Base-by-base conservation (phyloP, 1,139 yeast species). In the Geotrichum macrosporum region DNA sequence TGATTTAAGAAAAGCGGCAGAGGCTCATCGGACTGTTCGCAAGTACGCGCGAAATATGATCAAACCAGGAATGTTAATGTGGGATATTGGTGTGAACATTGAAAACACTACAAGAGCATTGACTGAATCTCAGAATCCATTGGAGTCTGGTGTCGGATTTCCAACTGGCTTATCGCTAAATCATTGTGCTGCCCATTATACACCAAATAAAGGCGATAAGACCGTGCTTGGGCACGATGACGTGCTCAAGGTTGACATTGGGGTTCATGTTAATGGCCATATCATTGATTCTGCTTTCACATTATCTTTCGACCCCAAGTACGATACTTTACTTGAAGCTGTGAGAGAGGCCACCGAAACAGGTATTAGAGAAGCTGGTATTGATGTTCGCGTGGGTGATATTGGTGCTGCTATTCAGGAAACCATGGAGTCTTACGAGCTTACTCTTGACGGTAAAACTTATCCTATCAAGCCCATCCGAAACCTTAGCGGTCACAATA, bases 281-380 rank as follows among this genome's bases (percentile, higher is more conserved):
- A 92, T 92, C 57, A 80, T 92, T 54, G 98, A 92, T 63, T 85
- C 94, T 53, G 98, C 98, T 1, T 92, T 87, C 70, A 92, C 98
- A 1, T 78, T 85, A 66, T 76, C 96, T 0, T 87, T 89, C 66
- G 86, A 87, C 59, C 83, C 81, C 42, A 83, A 80, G 63, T 92
- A 88, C 69, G 95, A 88, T 64, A 75, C 74, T 19, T 72, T 92
- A 51, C 70, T 89, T 59, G 74, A 76, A 19, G 96, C 98, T 1
- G 98, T 92, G 34, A 77, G 75, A 57, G 96, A 80, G 41, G 97
- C 98, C 43, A 92, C 98, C 12, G 78, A 89, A 63, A 84, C 97
- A 1, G 98, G 98, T 58, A 76, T 92, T 53, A 76, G 77, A 51
- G 95, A 84, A 56, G 87, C 96, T 1, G 98, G 98, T 45, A 89